These are phyloP conservation scores for Boletus sp. DNA, from an alignment of 1,284 basidiomycete genomes.

Conservation along the genomic window DNA sequence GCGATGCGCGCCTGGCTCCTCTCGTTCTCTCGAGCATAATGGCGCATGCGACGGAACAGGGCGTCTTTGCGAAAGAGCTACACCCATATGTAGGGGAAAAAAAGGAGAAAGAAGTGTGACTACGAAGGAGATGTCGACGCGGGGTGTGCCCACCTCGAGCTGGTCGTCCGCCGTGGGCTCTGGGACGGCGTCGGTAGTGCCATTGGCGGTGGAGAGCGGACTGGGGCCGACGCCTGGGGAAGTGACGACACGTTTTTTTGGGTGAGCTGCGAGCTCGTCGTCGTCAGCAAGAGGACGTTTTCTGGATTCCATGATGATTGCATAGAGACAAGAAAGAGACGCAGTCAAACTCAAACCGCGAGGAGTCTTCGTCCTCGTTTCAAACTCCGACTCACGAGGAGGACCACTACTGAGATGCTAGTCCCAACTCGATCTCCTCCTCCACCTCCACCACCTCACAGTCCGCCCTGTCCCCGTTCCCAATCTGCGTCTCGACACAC, in stretches of 20 bases:
- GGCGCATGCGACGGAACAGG: slow-evolving; percentile 86
- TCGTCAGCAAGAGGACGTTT: slow-evolving; percentile 61
- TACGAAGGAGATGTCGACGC: slow-evolving; percentile 25
- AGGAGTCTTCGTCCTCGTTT: slow-evolving; percentile 15
- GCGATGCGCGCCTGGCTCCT: slow-evolving; percentile 64
- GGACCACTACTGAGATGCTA: no score
- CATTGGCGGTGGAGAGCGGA: slow-evolving; percentile 48
- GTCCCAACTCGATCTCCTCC: slow-evolving; percentile 19
- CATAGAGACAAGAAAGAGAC: slow-evolving; percentile 16
- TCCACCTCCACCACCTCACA: slow-evolving; percentile 73
- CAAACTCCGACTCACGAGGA: slow-evolving; percentile 29
- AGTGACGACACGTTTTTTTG: slow-evolving; percentile 66
- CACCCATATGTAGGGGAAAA: slow-evolving; percentile 7
- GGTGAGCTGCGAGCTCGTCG: slow-evolving; percentile 40
- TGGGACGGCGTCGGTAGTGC: slow-evolving; percentile 38
- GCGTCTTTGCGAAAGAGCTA: slow-evolving; percentile 87
- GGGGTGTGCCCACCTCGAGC: slow-evolving; percentile 57
- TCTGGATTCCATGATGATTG: slow-evolving; percentile 51
- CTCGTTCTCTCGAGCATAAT: slow-evolving; percentile 81
- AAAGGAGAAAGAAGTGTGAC: slow-evolving; percentile 18
- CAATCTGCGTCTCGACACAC: slow-evolving; percentile 83
- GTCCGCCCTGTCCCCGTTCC: slow-evolving; percentile 64
- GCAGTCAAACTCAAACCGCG: slow-evolving; percentile 4
- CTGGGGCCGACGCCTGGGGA: slow-evolving; percentile 47
- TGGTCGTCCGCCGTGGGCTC: slow-evolving; percentile 60